phyloP scores from a whole-genome alignment of 192 early-diverging fungal species.

The Entomortierella beljakovae region DNA sequence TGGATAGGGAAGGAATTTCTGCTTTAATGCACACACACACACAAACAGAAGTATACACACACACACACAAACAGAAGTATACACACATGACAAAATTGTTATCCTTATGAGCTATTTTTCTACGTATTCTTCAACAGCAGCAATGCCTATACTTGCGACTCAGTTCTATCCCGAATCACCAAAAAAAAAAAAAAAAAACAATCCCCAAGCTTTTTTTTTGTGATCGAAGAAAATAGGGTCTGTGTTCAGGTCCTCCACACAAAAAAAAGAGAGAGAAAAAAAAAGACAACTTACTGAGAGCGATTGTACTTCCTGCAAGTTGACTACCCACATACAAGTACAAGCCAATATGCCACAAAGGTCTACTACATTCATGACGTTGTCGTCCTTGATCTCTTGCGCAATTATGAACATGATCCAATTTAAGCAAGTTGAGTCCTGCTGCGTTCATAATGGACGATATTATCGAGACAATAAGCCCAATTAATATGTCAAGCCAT shows the following conservation, averaged over 20 bases:
- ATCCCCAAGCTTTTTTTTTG: neutral
- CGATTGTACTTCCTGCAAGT: constrained; percentile 64
- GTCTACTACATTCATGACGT: constrained; percentile 66
- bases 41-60: too few relatives aligned
- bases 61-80: too few relatives aligned
- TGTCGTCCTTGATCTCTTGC: constrained; percentile 42
- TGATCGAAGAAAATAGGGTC: neutral
- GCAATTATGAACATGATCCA: constrained; percentile 65
- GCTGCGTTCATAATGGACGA: constrained; percentile 63
- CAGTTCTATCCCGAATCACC: neutral
- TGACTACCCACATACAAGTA: constrained; percentile 68
- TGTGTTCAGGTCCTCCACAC: neutral
- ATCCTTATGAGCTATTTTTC: too few relatives aligned
- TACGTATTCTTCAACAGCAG: too few relatives aligned
- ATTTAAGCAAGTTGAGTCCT: constrained; percentile 66
- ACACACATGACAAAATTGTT: too few relatives aligned
- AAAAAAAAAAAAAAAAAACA: constrained; percentile 3
- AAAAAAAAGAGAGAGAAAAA: neutral
- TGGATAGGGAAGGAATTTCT: too few relatives aligned
- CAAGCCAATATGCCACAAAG: constrained; percentile 70
- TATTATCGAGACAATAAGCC: constrained; percentile 55
- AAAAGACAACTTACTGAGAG: constrained; percentile 61
- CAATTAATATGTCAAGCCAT: constrained; percentile 52
- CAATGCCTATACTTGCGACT: neutral
- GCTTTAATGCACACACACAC: too few relatives aligned